Evolutionary conservation across 495 filamentous ascomycete genomes (phyloP), one percentile per base, ranked within the genome.

Genomic region (Xylaria grammica): DNA sequence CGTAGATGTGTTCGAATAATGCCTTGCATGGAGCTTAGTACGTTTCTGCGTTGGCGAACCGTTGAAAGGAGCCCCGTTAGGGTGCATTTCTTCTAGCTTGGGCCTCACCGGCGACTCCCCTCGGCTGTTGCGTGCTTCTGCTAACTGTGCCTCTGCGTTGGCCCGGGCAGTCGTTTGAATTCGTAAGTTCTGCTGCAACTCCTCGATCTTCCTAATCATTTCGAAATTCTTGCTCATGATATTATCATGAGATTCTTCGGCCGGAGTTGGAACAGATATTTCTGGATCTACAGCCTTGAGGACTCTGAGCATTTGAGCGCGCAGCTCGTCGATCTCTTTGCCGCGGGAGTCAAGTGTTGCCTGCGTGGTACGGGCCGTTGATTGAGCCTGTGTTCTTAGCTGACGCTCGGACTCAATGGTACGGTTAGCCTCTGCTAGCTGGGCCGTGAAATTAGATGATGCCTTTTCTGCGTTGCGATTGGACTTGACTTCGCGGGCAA

Each of bases 321-420:
- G 91, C 32, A 93, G 85, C 57, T 93, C 91, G 30, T 85, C 84
- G 26, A 97, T 82, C 74, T 99, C 94, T 50, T 84, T 82, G 68
- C 95, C 90, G 3, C 89, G 84, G 51, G 85, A 80, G 68, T 97
- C 93, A 19, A 98, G 79, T 4, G 91, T 84, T 2, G 80, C 76
- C 71, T 97, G 93, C 52, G 95, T 82, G 46, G 91, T 90, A 53
- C 92, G 88, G 4, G 89, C 90, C 53, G 94, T 97, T 4, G 88
- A 82, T 70, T 98, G 93, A 9, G 94, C 91, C 74, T 97, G 95
- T 10, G 80, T 84, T 24, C 91, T 88, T 42, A 97, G 81, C 73
- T 97, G 95, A 57, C 89, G 83, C 74, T 99, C 95, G 20, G 92
- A 93, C 68, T 98, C 95, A 15, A 99, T 84, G 57, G 86, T 94